A percentile compares a stretch with the other conserved stretches of the same genome.
These are phyloP conservation scores for Aspergillus baeticus DNA, from an alignment of 495 filamentous ascomycete genomes.

Conservation along the genomic window DNA sequence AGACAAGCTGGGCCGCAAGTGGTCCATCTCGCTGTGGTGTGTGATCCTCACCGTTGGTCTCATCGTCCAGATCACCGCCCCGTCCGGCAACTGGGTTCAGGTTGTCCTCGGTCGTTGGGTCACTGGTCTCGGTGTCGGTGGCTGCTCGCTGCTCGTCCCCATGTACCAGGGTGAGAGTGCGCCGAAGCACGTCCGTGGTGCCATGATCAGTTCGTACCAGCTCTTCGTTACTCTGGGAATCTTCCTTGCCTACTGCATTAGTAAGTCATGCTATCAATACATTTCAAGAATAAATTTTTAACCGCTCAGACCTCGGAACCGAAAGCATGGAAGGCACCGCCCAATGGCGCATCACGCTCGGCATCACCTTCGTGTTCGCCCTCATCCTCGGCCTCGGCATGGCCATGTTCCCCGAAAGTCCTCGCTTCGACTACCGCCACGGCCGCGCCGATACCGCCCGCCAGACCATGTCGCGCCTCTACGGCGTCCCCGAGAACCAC, in stretches of 20 bases:
- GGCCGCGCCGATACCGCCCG: slow-evolving; percentile 64
- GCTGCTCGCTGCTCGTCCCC: slow-evolving; percentile 66
- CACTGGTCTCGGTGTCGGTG: slow-evolving; percentile 68
- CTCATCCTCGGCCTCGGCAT: slow-evolving; percentile 73
- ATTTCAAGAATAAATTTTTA: too few species aligned
- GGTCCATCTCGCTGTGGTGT: slow-evolving; percentile 54
- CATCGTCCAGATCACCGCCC: slow-evolving; percentile 63
- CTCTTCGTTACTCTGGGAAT: slow-evolving; percentile 87
- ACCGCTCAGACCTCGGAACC: slow-evolving; percentile 59
- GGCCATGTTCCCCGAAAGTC: slow-evolving; percentile 68
- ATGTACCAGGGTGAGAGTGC: slow-evolving; percentile 74
- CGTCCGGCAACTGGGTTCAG: slow-evolving; percentile 51
- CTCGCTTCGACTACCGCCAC: slow-evolving; percentile 65
- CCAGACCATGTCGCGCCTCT: slow-evolving; percentile 63
- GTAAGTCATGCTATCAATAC: too few species aligned
- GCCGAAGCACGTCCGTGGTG: slow-evolving; percentile 63
- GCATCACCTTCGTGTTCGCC: slow-evolving; percentile 72
- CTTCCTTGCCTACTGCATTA: slow-evolving; percentile 76
- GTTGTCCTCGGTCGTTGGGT: slow-evolving; percentile 55
- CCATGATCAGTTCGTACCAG: slow-evolving; percentile 73
- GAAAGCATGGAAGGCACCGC: slow-evolving; percentile 43
- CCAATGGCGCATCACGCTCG: slow-evolving; percentile 79
- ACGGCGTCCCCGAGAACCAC: slow-evolving; percentile 67
- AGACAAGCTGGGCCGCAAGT: slow-evolving; percentile 51
- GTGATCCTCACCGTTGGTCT: slow-evolving; percentile 63